Percentiles rank a stretch among this genome's conserved stretches.
Evolutionary conservation across 495 filamentous ascomycete species (phyloP).

Genomic region (Penicillium bialowiezense): DNA sequence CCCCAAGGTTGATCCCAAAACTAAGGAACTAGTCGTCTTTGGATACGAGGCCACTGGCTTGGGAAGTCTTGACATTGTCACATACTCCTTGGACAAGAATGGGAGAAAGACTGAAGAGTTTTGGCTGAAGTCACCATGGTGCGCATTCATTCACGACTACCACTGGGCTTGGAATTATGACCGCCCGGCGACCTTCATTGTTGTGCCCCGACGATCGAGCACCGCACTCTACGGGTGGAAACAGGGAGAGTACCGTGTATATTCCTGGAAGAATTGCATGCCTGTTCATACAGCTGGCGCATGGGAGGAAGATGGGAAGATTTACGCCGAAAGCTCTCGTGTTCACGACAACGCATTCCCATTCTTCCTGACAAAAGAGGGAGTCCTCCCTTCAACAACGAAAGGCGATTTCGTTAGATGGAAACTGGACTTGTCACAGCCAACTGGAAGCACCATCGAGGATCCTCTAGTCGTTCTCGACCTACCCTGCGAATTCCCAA

Average conservation of each 20-base stretch:
- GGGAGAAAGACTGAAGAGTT: slow-evolving; percentile 43
- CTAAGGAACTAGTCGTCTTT: slow-evolving; percentile 55
- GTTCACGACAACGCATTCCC: no score
- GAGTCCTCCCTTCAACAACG: no score
- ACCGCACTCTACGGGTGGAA: no score
- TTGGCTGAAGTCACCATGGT: slow-evolving; percentile 50
- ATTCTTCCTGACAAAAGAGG: no score
- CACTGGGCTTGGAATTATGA: slow-evolving; percentile 46
- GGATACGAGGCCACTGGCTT: slow-evolving; percentile 46
- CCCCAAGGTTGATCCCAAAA: slow-evolving; percentile 58
- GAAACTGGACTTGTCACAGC: slow-evolving; percentile 4
- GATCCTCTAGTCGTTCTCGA: slow-evolving; percentile 31
- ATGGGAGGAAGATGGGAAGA: no score
- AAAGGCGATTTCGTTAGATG: no score
- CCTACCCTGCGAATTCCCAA: slow-evolving; percentile 52
- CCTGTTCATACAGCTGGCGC: no score
- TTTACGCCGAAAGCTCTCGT: no score
- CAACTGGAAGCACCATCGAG: slow-evolving; percentile 11
- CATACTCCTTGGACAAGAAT: slow-evolving; percentile 43
- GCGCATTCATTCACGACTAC: slow-evolving; percentile 56
- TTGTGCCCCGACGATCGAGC: slow-evolving; percentile 45
- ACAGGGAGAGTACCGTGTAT: no score
- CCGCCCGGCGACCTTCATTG: slow-evolving; percentile 46
- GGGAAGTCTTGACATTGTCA: slow-evolving; percentile 42
- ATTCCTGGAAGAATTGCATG: no score